Evolutionary conservation across 805 yeast genomes (phyloP).

Genomic region (Candida hungchunana): DNA sequence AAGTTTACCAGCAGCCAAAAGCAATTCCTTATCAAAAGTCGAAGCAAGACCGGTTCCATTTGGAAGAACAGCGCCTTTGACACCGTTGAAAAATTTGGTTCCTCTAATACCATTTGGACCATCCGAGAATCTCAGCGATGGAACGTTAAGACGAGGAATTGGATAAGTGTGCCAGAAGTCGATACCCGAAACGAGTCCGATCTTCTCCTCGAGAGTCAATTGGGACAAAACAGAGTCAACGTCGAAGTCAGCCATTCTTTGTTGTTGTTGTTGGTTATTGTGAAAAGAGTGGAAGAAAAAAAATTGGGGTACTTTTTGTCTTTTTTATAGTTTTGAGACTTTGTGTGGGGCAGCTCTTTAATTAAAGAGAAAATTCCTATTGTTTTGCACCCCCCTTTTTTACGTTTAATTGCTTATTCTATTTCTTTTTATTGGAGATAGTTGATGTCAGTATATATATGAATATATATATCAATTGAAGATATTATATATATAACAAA

Average conservation of each 20-base stretch:
- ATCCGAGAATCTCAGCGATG: slow-evolving; percentile 44
- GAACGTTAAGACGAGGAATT: slow-evolving; percentile 33
- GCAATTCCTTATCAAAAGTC: slow-evolving; percentile 47
- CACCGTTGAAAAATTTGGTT: slow-evolving; percentile 46
- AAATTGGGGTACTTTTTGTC: no score
- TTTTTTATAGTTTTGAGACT: no score
- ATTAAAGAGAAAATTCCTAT: no score
- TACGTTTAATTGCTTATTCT: no score
- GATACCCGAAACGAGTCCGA: slow-evolving; percentile 26
- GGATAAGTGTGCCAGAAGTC: slow-evolving; percentile 46
- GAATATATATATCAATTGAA: no score
- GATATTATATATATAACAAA: no score
- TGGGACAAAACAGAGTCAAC: slow-evolving; percentile 16
- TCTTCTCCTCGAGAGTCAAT: slow-evolving; percentile 15
- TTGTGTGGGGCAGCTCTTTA: no score
- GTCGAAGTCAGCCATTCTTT: slow-evolving; percentile 9
- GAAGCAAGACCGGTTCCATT: slow-evolving; percentile 55
- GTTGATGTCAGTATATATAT: no score
- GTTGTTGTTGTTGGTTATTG: background rate
- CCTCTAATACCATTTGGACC: slow-evolving; percentile 67
- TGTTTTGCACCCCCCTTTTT: no score
- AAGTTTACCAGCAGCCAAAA: slow-evolving; percentile 43
- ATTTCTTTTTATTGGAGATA: no score
- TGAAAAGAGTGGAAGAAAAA: no score
- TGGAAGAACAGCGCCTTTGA: slow-evolving; percentile 55